Conservation (phyloP, 805 yeast genomes). For the Priceomyces castillae region DNA sequence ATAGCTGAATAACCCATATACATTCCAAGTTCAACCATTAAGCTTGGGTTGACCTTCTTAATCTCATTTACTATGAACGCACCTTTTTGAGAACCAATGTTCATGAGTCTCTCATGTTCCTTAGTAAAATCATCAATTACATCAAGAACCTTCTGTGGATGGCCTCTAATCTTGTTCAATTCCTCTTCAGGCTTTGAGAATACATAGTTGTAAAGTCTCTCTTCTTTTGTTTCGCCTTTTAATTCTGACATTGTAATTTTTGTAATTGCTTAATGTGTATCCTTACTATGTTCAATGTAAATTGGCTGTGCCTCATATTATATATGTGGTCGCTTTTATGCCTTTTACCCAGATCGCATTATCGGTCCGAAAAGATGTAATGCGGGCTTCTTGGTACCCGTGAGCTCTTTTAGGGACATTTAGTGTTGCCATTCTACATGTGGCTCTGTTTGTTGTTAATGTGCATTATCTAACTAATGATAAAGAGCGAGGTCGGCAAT, state of each 20-base stretch:
- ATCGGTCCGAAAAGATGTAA: no score
- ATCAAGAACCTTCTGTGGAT: slow-evolving; percentile 31
- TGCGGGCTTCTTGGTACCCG: no score
- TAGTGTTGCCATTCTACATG: no score
- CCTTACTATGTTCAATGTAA: no score
- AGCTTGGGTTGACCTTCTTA: slow-evolving; percentile 18
- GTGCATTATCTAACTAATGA: no score
- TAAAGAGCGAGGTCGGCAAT: no score
- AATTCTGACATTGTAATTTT: neutral
- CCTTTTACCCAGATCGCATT: no score
- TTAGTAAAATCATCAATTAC: slow-evolving; percentile 27
- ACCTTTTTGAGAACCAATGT: slow-evolving; percentile 32
- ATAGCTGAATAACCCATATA: slow-evolving; percentile 39
- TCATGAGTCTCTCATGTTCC: slow-evolving; percentile 23
- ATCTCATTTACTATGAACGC: slow-evolving; percentile 23
- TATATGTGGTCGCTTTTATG: no score
- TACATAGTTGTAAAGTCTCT: slow-evolving; percentile 22
- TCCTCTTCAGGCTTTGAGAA: slow-evolving; percentile 20
- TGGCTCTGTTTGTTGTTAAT: no score
- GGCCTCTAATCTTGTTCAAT: slow-evolving; percentile 21
- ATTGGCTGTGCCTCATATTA: no score
- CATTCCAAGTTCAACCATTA: slow-evolving; percentile 33
- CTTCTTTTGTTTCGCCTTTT: slow-evolving; percentile 18
- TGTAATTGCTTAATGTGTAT: no score
- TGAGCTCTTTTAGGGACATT: no score